Base-by-base conservation (phyloP, 2,329 filamentous ascomycete species). In the Colletotrichum sp. region DNA sequence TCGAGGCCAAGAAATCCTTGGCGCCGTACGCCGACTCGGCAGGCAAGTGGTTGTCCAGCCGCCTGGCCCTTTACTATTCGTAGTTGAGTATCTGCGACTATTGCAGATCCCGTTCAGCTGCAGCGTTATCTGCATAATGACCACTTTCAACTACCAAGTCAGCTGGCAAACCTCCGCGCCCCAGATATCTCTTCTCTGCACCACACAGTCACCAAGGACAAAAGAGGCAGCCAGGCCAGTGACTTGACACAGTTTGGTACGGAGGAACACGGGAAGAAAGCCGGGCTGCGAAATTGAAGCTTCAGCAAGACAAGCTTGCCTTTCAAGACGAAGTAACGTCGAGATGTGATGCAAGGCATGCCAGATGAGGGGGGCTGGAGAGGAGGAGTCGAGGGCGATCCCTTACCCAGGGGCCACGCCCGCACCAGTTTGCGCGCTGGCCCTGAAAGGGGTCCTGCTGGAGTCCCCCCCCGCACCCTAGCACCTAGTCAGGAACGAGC, bases 401-500 rank as follows among this genome's bases (percentile, higher is more conserved):
- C 32, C 43, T 65, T 34, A 71, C 57, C 72, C 67, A 66, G 60
- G 30, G 60, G 68, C 28, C 43, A 61, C 57, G 39, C 63, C 39
- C 21, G n/a, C 32, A 34, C 32, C 34, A n/a, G 55, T 34, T 26
- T 43, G 32, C 39, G 52, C 30, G 28, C 52, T 72, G 63, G 52
- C 16, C 7, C 28, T 61, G 59, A 61, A 61, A 61, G 28, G 52
- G 68, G 34, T 39, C 67, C 18, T 24, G 34, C 18, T 24, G 34
- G 28, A 34, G 64, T 15, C 36, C 10, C 43, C 43, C 61, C 72
- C 61, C 69, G 63, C 68, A 72, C 30, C 43, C 55, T 43, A 36
- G 43, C 60, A 59, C 26, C 52, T 75, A 67, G 72, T 39, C 69
- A 75, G 72, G 72, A 75, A 75, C 72, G 30, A 60, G 36, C 63